Conservation (phyloP, 1,139 yeast species). For the Geotrichum candidum region DNA sequence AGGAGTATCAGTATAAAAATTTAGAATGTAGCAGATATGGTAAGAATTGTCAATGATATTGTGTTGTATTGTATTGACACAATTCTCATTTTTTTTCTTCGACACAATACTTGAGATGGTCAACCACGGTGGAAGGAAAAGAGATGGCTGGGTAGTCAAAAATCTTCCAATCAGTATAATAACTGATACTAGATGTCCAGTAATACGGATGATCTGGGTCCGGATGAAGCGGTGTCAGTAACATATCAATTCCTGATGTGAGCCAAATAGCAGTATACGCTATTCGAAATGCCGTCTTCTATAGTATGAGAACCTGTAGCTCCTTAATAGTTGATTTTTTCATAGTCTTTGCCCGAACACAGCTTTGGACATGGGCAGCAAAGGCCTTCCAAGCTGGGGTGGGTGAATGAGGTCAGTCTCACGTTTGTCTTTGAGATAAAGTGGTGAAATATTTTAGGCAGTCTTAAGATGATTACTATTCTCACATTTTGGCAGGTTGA, state of each 20-base stretch:
- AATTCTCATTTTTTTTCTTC: slow-evolving; percentile 24
- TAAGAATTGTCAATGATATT: slow-evolving; percentile 30
- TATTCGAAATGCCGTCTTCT: slow-evolving; percentile 33
- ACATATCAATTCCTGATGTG: slow-evolving; percentile 56
- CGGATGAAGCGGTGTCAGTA: slow-evolving; percentile 61
- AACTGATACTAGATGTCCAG: slow-evolving; percentile 63
- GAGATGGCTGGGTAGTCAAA: slow-evolving; percentile 48
- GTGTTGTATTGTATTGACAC: slow-evolving; percentile 23
- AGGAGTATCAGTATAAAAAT: slow-evolving; percentile 39
- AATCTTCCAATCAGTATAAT: slow-evolving; percentile 47
- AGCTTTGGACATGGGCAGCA: slow-evolving; percentile 16
- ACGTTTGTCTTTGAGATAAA: background rate
- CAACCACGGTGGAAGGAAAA: slow-evolving; percentile 49
- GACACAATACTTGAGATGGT: slow-evolving; percentile 36
- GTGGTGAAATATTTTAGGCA: background rate
- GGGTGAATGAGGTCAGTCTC: background rate
- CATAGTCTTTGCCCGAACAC: slow-evolving; percentile 22
- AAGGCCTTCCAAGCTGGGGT: background rate
- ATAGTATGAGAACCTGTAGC: slow-evolving; percentile 36
- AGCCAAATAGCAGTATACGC: slow-evolving; percentile 38
- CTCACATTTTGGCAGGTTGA: background rate
- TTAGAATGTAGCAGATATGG: slow-evolving; percentile 35
- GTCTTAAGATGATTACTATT: background rate
- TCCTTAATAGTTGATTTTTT: slow-evolving; percentile 28
- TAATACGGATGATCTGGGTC: slow-evolving; percentile 69